These are phyloP conservation scores for Dissophora globulifera DNA, from an alignment of 192 early-diverging fungal genomes.

Conservation along the genomic window DNA sequence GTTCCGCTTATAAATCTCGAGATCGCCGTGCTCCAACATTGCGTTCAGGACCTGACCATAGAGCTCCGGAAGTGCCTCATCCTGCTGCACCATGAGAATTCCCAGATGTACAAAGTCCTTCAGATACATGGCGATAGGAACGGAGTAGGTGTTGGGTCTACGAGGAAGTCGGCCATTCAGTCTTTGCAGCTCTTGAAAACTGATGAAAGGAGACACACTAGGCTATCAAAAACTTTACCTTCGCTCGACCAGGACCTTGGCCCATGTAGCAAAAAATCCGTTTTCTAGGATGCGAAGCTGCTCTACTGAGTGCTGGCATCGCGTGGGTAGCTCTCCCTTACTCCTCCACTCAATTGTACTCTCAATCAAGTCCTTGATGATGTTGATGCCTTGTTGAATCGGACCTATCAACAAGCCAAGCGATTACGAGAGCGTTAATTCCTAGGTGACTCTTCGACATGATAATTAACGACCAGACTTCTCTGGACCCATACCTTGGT, in stretches of 20 bases:
- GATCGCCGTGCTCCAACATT: slow-evolving; percentile 36
- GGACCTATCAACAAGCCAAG: neutral
- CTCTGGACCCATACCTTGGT: slow-evolving; percentile 18
- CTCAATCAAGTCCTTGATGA: slow-evolving; percentile 1
- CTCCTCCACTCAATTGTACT: slow-evolving; percentile 20
- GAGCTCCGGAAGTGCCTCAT: slow-evolving; percentile 20
- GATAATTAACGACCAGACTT: neutral
- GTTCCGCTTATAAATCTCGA: slow-evolving; percentile 38
- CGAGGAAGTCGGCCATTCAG: neutral
- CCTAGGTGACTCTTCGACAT: no score
- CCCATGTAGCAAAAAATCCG: slow-evolving; percentile 28
- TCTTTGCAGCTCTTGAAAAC: no score
- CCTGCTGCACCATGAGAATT: slow-evolving; percentile 21
- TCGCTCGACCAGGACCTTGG: slow-evolving; percentile 25
- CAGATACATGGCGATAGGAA: slow-evolving; percentile 9
- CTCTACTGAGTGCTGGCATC: neutral
- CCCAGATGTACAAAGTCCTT: slow-evolving; percentile 32
- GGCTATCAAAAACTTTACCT: slow-evolving; percentile 16
- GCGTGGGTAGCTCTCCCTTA: neutral
- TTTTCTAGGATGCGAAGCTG: slow-evolving; percentile 17
- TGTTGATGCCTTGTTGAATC: slow-evolving; percentile 30
- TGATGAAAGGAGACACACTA: no score
- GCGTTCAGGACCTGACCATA: slow-evolving; percentile 17
- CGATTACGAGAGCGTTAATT: no score
- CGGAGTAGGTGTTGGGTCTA: slow-evolving; percentile 21